Percentiles rank a stretch among this genome's conserved stretches.
These are phyloP conservation scores for Aspergillus sp. DNA, from an alignment of 2,329 filamentous ascomycete genomes.

Conservation along the genomic window DNA sequence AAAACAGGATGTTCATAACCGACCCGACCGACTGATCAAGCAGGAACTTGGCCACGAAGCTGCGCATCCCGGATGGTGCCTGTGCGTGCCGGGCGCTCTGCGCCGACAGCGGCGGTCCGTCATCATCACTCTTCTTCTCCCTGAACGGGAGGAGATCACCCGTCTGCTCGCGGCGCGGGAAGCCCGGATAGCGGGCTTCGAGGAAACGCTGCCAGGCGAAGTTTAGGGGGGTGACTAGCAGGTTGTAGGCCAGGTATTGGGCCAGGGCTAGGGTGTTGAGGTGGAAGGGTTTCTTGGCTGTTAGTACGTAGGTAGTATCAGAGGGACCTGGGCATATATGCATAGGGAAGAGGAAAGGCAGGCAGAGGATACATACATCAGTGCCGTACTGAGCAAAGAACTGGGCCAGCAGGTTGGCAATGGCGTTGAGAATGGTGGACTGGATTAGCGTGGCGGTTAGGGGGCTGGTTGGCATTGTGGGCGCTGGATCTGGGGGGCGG, in stretches of 20 bases:
- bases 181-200: slow-evolving; percentile 64
- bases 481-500: too few species aligned
- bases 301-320: slow-evolving; percentile 2
- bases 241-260: slow-evolving; percentile 66
- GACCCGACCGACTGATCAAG: slow-evolving; percentile 51
- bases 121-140: neutral
- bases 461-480: slow-evolving; percentile 17
- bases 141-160: neutral
- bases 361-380: slow-evolving; percentile 16
- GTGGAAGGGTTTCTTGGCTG: slow-evolving; percentile 45
- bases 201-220: slow-evolving; percentile 77
- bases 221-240: slow-evolving; percentile 71
- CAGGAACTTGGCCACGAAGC: slow-evolving; percentile 44
- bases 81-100: too few species aligned
- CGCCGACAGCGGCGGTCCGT: neutral
- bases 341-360: neutral
- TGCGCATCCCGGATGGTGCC: slow-evolving; percentile 38
- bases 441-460: slow-evolving; percentile 28
- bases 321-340: too few species aligned
- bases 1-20: slow-evolving; percentile 48
- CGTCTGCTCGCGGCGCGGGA: slow-evolving; percentile 27
- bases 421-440: slow-evolving; percentile 28
- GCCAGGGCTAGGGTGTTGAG: slow-evolving; percentile 61
- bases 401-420: slow-evolving; percentile 31
- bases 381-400: slow-evolving; percentile 28